These are phyloP conservation scores for Chenopodium quinoa DNA, from an alignment of 148 eudicot genomes.

Conservation along the genomic window DNA sequence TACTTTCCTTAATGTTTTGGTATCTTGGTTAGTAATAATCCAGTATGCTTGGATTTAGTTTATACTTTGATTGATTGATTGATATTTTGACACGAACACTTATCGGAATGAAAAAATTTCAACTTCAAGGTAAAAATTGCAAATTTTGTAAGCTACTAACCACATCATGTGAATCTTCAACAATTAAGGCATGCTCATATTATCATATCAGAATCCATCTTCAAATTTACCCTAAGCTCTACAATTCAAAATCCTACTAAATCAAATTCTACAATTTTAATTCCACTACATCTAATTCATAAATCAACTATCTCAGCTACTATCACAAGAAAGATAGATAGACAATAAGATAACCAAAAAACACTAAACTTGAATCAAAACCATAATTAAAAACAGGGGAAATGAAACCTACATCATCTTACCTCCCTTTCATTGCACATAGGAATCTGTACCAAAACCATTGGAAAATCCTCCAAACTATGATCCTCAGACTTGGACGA, in stretches of 20 bases:
- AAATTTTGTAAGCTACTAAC: not conserved
- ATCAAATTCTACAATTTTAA: not conserved
- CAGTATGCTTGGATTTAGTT: not conserved
- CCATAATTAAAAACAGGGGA: conserved; percentile 7
- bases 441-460: conserved; percentile 89
- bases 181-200: not conserved
- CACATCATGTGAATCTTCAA: not conserved
- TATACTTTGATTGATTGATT: too few species aligned
- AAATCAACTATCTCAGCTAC: not conserved
- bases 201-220: not conserved
- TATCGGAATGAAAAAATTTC: not conserved
- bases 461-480: conserved; percentile 56
- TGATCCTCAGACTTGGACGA: conserved; percentile 14
- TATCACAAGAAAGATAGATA: not conserved
- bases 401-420: conserved; percentile 78
- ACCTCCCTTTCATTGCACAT: conserved; percentile 99
- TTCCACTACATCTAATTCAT: not conserved
- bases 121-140: not conserved
- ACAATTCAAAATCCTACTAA: not conserved
- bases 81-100: not conserved
- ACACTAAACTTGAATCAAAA: not conserved
- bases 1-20: not conserved
- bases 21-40: not conserved
- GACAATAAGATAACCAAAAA: not conserved
- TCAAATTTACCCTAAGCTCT: not conserved